These are phyloP conservation scores for Lepidium aucheri DNA, from an alignment of 345 rosid genomes.

Conservation along the genomic window DNA sequence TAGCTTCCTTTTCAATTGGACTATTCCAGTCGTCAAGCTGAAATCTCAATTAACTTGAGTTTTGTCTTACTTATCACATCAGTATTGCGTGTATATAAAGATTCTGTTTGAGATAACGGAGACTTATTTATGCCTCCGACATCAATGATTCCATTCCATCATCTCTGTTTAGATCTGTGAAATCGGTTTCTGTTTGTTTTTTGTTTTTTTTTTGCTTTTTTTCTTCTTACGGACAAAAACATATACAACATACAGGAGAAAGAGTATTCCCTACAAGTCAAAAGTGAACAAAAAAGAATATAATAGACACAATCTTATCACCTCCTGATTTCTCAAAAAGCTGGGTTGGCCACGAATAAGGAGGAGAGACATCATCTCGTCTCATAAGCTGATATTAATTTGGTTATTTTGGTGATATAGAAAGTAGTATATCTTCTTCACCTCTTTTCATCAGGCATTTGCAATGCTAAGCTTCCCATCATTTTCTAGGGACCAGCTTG, in stretches of 20 bases:
- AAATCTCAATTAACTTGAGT: neutral
- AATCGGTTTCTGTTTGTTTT: neutral
- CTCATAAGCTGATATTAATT: conserved; percentile 6
- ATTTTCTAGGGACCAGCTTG: conserved; percentile 30
- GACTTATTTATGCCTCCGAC: neutral
- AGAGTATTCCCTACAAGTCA: conserved; percentile 12
- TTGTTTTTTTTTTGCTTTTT: too few species aligned
- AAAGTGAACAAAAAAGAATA: neutral
- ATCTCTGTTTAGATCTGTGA: neutral
- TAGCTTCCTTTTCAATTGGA: neutral
- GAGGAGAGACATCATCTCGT: conserved; percentile 15
- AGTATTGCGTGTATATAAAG: neutral
- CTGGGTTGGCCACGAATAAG: conserved; percentile 6
- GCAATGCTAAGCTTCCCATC: neutral
- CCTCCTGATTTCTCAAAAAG: conserved; percentile 19
- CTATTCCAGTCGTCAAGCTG: neutral
- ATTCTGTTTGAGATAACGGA: neutral
- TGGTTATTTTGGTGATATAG: neutral
- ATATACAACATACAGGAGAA: conserved; percentile 19
- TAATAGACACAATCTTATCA: neutral
- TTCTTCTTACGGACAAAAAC: conserved; percentile 14
- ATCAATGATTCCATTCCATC: conserved; percentile 3
- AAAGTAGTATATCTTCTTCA: neutral
- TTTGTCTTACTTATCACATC: neutral
- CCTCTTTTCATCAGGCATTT: neutral